Percentiles rank a stretch among this genome's conserved stretches.
Evolutionary conservation across 495 filamentous ascomycete genomes (phyloP).

Genomic region (Xylaria telfairii): DNA sequence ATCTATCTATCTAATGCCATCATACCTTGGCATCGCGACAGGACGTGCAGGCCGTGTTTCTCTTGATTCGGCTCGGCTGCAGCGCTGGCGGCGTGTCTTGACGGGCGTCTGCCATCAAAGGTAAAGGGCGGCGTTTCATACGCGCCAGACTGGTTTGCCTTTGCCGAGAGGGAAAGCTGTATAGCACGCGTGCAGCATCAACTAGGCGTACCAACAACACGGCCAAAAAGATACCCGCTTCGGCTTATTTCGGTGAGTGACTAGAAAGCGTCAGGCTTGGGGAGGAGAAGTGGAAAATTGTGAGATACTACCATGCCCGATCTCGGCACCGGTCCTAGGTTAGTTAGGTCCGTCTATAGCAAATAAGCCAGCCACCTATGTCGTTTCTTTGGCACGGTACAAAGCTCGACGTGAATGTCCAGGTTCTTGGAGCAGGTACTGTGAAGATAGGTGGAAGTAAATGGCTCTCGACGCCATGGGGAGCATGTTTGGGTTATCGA

Average conservation of each 20-base stretch:
- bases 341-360: neutral
- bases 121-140: constrained; percentile 25
- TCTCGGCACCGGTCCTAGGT: constrained; percentile 22
- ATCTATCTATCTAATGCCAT: no score
- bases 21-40: constrained; percentile 54
- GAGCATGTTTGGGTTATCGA: neutral
- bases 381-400: neutral
- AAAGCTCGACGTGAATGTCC: neutral
- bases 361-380: neutral
- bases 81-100: constrained; percentile 31
- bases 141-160: constrained; percentile 7
- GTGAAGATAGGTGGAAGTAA: neutral
- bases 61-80: constrained; percentile 42
- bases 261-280: neutral
- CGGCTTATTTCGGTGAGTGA: constrained; percentile 18
- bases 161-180: constrained; percentile 1
- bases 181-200: neutral
- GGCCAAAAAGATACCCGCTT: constrained; percentile 24
- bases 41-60: constrained; percentile 51
- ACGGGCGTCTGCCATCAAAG: constrained; percentile 36
- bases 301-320: constrained; percentile 3
- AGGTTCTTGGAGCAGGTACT: neutral
- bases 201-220: neutral
- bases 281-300: constrained; percentile 3
- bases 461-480: neutral